Base-by-base conservation (phyloP, 2,329 filamentous ascomycete species). In the Ophiostoma perfectum region DNA sequence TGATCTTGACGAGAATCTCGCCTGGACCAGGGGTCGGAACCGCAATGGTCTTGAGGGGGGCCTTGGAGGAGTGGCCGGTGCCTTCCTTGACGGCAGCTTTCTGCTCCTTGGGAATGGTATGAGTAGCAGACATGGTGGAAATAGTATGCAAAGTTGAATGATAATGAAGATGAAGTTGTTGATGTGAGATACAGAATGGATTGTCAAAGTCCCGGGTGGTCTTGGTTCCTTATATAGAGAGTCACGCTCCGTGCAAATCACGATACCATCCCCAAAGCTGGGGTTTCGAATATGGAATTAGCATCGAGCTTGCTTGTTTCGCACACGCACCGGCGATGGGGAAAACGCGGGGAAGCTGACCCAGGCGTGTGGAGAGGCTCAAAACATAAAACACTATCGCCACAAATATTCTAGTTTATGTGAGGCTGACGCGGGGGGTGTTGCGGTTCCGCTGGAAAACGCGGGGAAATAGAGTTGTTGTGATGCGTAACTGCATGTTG, bases 31-130 rank as follows among this genome's bases (percentile, higher is more conserved):
- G 71, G 36, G 66, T 38, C 6, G 49, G 55, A 1, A 69, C 68
- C 6, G 63, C n/a, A 1, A 71, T 66, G 11, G 18, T 44, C 36
- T 60, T 36, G 16, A 72, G 36, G 0, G 68, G 68, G 0, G 67
- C 67, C 27, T 16, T 63, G 9, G 70, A 8, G 1, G 38, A 5
- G 6, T 66, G n/a, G 42, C 70, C 69, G 2, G 5, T 16, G 67
- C 69, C 69, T 4, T 66, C 47, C 38, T 68, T 69, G 36, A 71
- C 69, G 14, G 70, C 69, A 7, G 70, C 70, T 6, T 63, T 68
- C 63, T 71, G 70, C 12, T 64, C 18, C 18, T 67, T 36, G 6
- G 70, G 70, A 36, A 71, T 77, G 60, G 60, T 62, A n/a, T 41
- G 58, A 6, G 58, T 42, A 5, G 38, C 3, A 11, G 60, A 18